phyloP scores from a whole-genome alignment of 306 rosid species.

The Hylodesmum podocarpum region DNA sequence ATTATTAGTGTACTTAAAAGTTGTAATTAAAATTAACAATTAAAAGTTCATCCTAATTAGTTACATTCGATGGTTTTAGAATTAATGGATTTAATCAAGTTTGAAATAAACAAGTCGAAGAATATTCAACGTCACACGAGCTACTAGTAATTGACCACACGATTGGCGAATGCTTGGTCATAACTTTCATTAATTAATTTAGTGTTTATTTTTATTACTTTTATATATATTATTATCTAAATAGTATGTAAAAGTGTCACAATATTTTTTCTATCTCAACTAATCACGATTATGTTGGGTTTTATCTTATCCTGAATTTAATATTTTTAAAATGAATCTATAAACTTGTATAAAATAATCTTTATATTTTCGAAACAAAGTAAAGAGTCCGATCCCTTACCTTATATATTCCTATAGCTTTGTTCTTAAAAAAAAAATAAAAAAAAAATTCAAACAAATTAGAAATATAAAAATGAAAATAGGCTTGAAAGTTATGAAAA shows the following conservation, averaged over 20 bases:
- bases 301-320: not conserved
- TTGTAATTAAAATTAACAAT: not conserved
- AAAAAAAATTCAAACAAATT: not conserved
- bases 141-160: slow-evolving; percentile 16
- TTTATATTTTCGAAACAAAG: not conserved
- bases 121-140: slow-evolving; percentile 16
- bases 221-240: too few species aligned
- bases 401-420: not conserved
- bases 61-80: not conserved
- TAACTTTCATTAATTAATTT: not conserved
- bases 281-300: too few species aligned
- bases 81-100: not conserved
- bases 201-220: not conserved
- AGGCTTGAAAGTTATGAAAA: not conserved
- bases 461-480: too few species aligned
- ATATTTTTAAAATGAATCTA: not conserved
- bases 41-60: not conserved
- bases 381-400: not conserved
- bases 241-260: too few species aligned
- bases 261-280: too few species aligned
- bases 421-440: not conserved
- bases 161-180: not conserved
- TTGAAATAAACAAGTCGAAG: not conserved
- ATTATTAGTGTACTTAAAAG: too few species aligned
- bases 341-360: not conserved